phyloP scores from a whole-genome alignment of 2,329 filamentous ascomycete species.

The Diplodia intermedia region DNA sequence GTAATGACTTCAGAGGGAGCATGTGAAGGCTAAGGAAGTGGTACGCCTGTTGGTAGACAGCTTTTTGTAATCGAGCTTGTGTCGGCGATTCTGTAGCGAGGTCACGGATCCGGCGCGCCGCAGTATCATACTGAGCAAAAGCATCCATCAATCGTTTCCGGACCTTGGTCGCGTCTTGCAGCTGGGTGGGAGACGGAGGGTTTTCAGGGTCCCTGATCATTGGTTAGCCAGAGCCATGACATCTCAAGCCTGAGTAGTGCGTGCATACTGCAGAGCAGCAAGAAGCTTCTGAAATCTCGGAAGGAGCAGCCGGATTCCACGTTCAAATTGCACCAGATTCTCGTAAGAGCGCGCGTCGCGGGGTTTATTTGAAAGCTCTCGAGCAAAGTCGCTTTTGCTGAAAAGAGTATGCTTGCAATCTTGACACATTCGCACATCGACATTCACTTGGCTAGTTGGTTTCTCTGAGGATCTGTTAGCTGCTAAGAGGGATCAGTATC shows the following conservation, averaged over 20 bases:
- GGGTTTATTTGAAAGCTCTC: conserved; percentile 71
- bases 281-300: conserved; percentile 85
- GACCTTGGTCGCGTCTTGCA: conserved; percentile 85
- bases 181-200: conserved; percentile 71
- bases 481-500: conserved; percentile 33
- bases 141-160: conserved; percentile 89
- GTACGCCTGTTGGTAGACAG: conserved; percentile 82
- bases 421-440: conserved; percentile 91
- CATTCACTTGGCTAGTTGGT: conserved; percentile 63
- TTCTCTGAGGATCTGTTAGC: conserved; percentile 49
- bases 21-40: conserved; percentile 88
- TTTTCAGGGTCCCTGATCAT: conserved; percentile 63
- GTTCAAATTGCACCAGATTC: conserved; percentile 84
- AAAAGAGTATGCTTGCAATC: conserved; percentile 80
- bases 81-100: conserved; percentile 74
- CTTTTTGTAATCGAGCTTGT: conserved; percentile 77
- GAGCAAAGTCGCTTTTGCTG: conserved; percentile 77
- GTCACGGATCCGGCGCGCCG: conserved; percentile 81
- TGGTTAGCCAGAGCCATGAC: background rate
- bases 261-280: conserved; percentile 67
- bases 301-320: conserved; percentile 80
- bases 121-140: conserved; percentile 85
- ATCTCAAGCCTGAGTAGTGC: background rate
- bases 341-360: conserved; percentile 81
- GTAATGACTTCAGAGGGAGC: conserved; percentile 73